Base-by-base conservation (phyloP, 2,329 filamentous ascomycete species). In the Lasiodiplodia citricola region DNA sequence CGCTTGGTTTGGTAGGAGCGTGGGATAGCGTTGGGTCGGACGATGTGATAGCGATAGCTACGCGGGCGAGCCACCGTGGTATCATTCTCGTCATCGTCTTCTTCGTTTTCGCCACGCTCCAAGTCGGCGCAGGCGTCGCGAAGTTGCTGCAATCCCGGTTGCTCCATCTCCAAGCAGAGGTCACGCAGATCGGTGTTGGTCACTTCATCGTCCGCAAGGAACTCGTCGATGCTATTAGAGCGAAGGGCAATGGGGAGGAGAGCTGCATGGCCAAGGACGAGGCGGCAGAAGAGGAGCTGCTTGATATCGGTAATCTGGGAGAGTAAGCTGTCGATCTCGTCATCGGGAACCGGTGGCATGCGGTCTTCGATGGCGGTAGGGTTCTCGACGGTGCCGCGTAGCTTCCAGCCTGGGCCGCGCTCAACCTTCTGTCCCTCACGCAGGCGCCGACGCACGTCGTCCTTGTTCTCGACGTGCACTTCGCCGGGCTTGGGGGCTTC, bases 61-160 rank as follows among this genome's bases (percentile, higher is more conserved):
- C 66, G 35, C 11, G 35, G 14, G 44, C 47, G 35, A 14, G 25
- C 21, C 1, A 31, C 31, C 5, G 3, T 25, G 4, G 41, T 31
- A 1, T 67, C 73, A 4, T 75, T 75, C 4, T 72, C 70, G 13
- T 76, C 72, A 23, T 81, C 78, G 16, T 78, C 77, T 3, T 79
- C 76, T 41, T 79, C 77, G 3, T 80, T 76, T 35, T 82, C 80
- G 14, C 76, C 77, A 16, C 83, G 78, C 18, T 79, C 77, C 54
- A 85, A 80, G 72, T 86, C 84, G 4, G 83, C 84, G 71, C 84
- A 86, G 16, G 84, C 83, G 73, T 86, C 83, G 52, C 83, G 79
- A 25, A 86, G 80, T 55, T 84, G 82, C 70, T 86, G 83, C 2
- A 85, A 76, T n/a, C 74, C 76, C 21, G 84, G 83, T 55, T 81